These are phyloP conservation scores for Tolypocladium guangdongense DNA, from an alignment of 2,329 filamentous ascomycete genomes.

Conservation along the genomic window DNA sequence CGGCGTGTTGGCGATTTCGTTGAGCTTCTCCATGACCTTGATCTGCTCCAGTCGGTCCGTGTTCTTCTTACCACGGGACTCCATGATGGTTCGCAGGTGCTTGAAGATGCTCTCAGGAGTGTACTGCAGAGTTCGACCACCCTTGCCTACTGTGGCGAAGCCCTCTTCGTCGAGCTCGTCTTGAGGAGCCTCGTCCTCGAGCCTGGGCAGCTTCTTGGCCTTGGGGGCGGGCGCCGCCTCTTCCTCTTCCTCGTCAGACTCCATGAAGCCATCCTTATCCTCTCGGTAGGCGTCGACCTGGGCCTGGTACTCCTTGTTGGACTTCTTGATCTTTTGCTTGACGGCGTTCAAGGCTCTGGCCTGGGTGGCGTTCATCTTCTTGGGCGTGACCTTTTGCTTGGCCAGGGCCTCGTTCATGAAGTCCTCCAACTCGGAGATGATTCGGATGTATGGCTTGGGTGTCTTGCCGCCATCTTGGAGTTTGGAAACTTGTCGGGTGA, in stretches of 20 bases:
- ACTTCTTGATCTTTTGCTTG: constrained; percentile 98
- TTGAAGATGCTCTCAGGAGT: constrained; percentile 98
- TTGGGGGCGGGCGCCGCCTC: constrained; percentile 40
- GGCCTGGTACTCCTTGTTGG: constrained; percentile 85
- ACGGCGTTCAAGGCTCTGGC: constrained; percentile 91
- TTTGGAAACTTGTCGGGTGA: constrained; percentile 78
- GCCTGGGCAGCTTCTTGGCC: constrained; percentile 20
- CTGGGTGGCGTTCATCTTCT: constrained; percentile 98
- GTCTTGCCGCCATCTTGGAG: constrained; percentile 65
- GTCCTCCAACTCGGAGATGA: constrained; percentile 87
- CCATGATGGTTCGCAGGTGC: constrained; percentile 83
- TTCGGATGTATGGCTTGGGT: constrained; percentile 88
- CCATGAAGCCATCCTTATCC: constrained; percentile 81
- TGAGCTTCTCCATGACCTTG: constrained; percentile 90
- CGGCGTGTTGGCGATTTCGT: constrained; percentile 77
- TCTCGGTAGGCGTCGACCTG: constrained; percentile 81
- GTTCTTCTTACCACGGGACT: constrained; percentile 98
- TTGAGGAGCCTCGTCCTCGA: constrained; percentile 35
- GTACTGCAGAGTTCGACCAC: constrained; percentile 80
- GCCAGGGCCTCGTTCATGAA: constrained; percentile 86
- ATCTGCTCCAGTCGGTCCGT: constrained; percentile 93
- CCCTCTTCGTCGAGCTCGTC: constrained; percentile 67
- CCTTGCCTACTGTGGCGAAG: constrained; percentile 79
- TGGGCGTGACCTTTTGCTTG: constrained; percentile 90
- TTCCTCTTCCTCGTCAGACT: constrained; percentile 69